Evolutionary conservation across 768 basidiomycete genomes (phyloP).

Genomic region (Mrakia blollopis): DNA sequence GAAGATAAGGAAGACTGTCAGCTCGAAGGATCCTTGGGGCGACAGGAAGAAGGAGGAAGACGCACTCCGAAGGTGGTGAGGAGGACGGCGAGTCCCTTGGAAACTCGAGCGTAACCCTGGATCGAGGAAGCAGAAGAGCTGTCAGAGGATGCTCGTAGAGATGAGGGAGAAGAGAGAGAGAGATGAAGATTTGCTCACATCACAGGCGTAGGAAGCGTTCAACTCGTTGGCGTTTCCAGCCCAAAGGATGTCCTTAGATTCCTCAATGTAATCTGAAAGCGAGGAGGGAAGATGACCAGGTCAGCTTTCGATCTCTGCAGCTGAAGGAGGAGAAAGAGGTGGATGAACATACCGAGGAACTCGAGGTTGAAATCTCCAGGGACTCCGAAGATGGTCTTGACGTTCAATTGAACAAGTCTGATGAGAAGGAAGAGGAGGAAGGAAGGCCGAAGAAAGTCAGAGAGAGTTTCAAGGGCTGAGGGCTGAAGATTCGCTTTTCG

Average conservation of each 20-base stretch:
- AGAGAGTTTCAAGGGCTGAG: not conserved
- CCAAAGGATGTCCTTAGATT: constrained; percentile 72
- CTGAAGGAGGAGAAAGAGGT: not conserved
- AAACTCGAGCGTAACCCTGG: constrained; percentile 80
- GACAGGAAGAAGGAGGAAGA: not conserved
- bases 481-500: not conserved
- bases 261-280: constrained; percentile 58
- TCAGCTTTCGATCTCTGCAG: not conserved
- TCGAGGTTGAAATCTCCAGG: constrained; percentile 79
- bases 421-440: not conserved
- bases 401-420: constrained; percentile 27
- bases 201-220: constrained; percentile 84
- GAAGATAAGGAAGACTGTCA: not conserved
- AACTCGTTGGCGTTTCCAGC: constrained; percentile 64
- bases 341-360: constrained; percentile 48
- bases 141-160: not conserved
- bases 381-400: constrained; percentile 44
- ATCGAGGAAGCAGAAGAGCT: not conserved
- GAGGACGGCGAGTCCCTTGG: constrained; percentile 56
- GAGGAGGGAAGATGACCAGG: not conserved
- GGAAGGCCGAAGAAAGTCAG: not conserved
- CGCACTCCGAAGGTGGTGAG: constrained; percentile 72
- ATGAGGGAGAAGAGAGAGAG: not conserved
- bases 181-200: constrained; percentile 41
- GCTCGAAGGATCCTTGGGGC: not conserved